Conservation (phyloP, 2,329 filamentous ascomycete genomes). For the Proliferodiscus dingleyae region DNA sequence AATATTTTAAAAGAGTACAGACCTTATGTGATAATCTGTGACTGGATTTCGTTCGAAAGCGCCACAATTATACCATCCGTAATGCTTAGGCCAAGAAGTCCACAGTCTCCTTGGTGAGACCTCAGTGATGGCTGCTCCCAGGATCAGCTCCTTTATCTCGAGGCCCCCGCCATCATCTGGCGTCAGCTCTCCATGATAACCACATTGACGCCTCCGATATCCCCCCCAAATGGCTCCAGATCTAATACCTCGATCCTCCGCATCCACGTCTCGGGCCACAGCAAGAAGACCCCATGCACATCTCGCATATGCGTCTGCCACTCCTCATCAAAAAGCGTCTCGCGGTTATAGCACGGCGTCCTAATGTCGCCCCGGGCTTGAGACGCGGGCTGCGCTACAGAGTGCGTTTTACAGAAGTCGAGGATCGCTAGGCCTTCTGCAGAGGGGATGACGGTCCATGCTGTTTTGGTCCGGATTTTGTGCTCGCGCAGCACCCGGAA, state of each 20-base stretch:
- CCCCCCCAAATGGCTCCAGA: constrained; percentile 25
- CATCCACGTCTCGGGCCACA: constrained; percentile 32
- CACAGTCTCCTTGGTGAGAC: no score
- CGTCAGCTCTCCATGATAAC: constrained; percentile 26
- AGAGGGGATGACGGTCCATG: constrained; percentile 27
- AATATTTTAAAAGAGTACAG: no score
- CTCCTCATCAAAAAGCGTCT: constrained; percentile 29
- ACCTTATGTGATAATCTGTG: no score
- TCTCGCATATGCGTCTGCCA: constrained; percentile 31
- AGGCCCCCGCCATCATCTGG: no score
- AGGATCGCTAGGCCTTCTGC: constrained; percentile 26
- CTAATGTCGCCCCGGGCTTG: no score
- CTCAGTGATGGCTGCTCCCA: no score
- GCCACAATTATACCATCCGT: no score
- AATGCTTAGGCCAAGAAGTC: no score
- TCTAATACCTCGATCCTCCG: constrained; percentile 28
- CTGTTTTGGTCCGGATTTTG: constrained; percentile 24
- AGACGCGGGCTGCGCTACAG: constrained; percentile 6
- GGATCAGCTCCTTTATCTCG: no score
- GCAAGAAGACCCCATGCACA: constrained; percentile 27
- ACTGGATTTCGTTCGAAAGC: no score
- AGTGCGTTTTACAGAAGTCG: constrained; percentile 23
- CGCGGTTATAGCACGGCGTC: constrained; percentile 28
- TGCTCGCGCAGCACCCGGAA: constrained; percentile 23
- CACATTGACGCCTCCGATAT: constrained; percentile 27